Evolutionary conservation across 306 rosid genomes (phyloP), one percentile per base, ranked within the genome.

Genomic region (Hippophae gyantsensis): DNA sequence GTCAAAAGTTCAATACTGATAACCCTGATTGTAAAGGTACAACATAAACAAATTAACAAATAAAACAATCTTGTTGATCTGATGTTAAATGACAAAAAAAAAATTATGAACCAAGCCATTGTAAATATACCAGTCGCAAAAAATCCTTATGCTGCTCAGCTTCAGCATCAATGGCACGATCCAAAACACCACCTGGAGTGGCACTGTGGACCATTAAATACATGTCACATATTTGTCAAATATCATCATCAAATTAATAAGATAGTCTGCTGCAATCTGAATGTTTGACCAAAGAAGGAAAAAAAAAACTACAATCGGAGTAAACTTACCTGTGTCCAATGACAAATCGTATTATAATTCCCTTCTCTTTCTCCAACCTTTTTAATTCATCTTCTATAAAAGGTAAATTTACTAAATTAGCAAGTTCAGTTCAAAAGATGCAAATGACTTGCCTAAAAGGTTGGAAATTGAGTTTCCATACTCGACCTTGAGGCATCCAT

Each of bases 121-220:
- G 25, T 40, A 58, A 45, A 60, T 72, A 65, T 78, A 81, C 87
- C 76, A 81, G 75, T 64, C 81, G 73, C 42, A 81, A 64, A 62
- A 81, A 78, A 60, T 81, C 87, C 55, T 69, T 75, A 47, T 75
- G 75, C 54, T 74, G 76, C 54, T 64, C 77, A 1, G 75, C 77
- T 66, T 81, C 87, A 7, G 84, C 84, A 42, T 81, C 87, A 54
- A 81, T 69, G 38, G 84, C 83, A 41, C 81, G 83, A 59, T 81
- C 87, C 67, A 78, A 63, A 51, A 81, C 74, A 1, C 87, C 84
- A 48, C 87, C 84, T 2, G 71, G 65, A 52, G 79, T 72, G 63
- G 79, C 79, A 66, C 87, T 81, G 73, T 42, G 9, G 10, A 62
- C 48, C 63, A 64, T 32, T 47, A 65, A 63, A 44, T 18, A 18